phyloP scores from a whole-genome alignment of 176 grass and related monocot genomes.

The Microstegium vimineum region DNA sequence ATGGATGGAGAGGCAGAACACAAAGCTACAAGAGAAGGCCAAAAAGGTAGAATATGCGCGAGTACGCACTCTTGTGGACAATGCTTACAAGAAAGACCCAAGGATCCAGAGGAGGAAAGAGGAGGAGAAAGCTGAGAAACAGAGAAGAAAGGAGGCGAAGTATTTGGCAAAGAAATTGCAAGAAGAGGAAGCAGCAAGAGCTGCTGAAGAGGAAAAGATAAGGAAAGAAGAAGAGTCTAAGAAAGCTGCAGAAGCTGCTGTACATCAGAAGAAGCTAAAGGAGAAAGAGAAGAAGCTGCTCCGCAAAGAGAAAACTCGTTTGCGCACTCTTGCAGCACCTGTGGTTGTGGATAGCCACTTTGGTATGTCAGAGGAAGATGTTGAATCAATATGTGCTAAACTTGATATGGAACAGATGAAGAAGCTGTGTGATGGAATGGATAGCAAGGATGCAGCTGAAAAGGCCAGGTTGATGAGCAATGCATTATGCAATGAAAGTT shows the following conservation, averaged over 20 bases:
- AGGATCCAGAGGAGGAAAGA: constrained; percentile 91
- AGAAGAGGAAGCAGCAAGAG: constrained; percentile 73
- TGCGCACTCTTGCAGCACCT: constrained; percentile 44
- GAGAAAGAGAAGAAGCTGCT: constrained; percentile 94
- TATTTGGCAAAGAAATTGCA: constrained; percentile 78
- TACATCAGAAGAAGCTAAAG: constrained; percentile 78
- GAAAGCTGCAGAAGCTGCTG: constrained; percentile 62
- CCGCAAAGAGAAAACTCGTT: constrained; percentile 83
- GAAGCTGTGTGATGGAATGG: constrained; percentile 63
- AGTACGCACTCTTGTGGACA: constrained; percentile 75
- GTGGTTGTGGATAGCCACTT: constrained; percentile 41
- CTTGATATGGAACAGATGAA: constrained; percentile 62
- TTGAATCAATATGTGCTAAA: constrained; percentile 62
- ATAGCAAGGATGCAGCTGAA: constrained; percentile 49
- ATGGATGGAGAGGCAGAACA: constrained; percentile 99
- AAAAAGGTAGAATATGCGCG: constrained; percentile 73
- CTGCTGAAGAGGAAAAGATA: constrained; percentile 65
- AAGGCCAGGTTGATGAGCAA: constrained; percentile 53
- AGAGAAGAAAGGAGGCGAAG: constrained; percentile 84
- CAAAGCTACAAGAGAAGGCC: constrained; percentile 85
- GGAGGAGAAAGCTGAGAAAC: constrained; percentile 80
- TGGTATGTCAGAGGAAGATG: constrained; percentile 53
- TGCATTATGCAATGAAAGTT: constrained; percentile 48
- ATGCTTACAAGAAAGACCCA: constrained; percentile 88
- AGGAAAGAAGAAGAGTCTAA: constrained; percentile 77